Conservation (phyloP, 495 filamentous ascomycete species). For the Xylaria nigripes region DNA sequence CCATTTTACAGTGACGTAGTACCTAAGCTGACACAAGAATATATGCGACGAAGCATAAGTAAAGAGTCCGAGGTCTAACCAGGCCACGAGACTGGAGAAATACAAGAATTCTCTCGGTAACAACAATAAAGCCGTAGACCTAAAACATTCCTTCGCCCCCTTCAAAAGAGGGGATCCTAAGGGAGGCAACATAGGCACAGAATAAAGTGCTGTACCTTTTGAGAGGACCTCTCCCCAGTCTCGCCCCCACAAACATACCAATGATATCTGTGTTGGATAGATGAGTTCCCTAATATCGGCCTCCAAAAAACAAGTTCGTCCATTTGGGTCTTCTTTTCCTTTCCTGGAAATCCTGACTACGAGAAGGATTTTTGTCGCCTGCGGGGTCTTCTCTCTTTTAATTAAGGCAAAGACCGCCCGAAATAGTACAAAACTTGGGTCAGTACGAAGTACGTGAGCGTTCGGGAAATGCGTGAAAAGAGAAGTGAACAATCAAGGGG, state of each 20-base stretch:
- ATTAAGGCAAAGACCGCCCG: background rate
- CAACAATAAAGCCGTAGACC: background rate
- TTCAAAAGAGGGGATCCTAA: background rate
- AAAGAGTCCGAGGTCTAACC: background rate
- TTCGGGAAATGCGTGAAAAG: constrained; percentile 8
- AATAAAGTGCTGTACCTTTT: background rate
- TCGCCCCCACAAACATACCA: constrained; percentile 7
- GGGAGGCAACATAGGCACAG: constrained; percentile 5
- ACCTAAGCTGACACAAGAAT: constrained; percentile 6
- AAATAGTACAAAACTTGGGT: constrained; percentile 1
- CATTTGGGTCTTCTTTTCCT: background rate
- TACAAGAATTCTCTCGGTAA: background rate
- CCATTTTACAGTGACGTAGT: background rate
- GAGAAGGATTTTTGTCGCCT: constrained; percentile 1
- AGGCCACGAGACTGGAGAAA: background rate
- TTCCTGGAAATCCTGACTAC: background rate
- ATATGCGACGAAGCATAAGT: constrained; percentile 8
- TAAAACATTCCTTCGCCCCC: constrained; percentile 2
- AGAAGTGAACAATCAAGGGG: constrained; percentile 13
- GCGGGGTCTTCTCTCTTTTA: constrained; percentile 1
- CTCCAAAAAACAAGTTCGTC: constrained; percentile 4
- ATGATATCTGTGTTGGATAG: constrained; percentile 3
- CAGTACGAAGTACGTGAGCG: constrained; percentile 8
- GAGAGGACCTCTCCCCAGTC: background rate
- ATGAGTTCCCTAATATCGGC: constrained; percentile 4